Evolutionary conservation across 2,329 filamentous ascomycete species (phyloP), one percentile per base, ranked within the genome.

Genomic region (Trichophyton mentagrophytes): DNA sequence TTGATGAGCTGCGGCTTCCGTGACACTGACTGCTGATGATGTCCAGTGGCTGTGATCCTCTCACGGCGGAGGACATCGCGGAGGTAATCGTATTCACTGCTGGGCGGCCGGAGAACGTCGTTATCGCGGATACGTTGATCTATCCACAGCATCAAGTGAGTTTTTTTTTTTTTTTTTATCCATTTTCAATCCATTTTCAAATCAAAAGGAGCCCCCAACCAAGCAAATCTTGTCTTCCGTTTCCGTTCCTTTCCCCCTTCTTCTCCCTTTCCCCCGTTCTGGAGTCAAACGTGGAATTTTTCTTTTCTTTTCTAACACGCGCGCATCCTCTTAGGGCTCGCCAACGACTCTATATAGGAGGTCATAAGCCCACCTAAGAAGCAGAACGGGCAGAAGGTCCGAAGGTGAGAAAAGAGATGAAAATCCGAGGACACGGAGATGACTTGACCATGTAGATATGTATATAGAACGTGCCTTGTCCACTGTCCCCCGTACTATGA

Each of bases 51-150:
- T 86, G 83, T 66, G 88, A 95, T 66, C 90, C 91, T 46, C 78
- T 96, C 66, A 95, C 90, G 0, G 88, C 88, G 0, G 89, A 93
- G 57, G 91, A 96, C 69, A 90, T 96, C 69, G 91, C 91, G 11
- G 91, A 96, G 76, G 81, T 95, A 33, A 80, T 96, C 38, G 90
- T 96, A 6, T 96, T 96, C 70, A 81, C 87, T 1, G 90, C 88
- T 3, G 87, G 87, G 2, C 82, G 91, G 68, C 83, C 87, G 67
- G 89, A 96, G 76, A 96, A 96, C 71, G 89, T 96, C 3, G 89
- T 96, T 20, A 75, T 96, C 66, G 91, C 91, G 20, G 91, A 96
- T 74, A 87, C 89, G 4, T 76, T 96, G 63, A 79, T 96, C 59
- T 96, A 87, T 74, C 91, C 91, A 3, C 93, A 86, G 68, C 90